Conservation (phyloP, 805 yeast genomes). For the Metschnikowia picachoensis region DNA sequence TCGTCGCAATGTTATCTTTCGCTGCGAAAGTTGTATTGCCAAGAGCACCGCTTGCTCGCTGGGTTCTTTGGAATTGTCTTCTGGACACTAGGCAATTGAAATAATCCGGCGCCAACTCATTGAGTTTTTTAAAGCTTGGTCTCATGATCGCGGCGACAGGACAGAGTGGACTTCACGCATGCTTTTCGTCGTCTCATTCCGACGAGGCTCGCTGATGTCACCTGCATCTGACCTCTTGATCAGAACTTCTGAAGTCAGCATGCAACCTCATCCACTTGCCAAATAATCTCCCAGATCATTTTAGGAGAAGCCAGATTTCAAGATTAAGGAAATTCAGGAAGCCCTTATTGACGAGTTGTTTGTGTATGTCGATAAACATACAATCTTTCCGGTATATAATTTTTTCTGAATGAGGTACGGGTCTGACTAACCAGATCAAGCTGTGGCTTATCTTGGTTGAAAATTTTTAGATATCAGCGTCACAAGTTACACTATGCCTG, state of each 20-base stretch:
- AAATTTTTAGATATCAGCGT: neutral
- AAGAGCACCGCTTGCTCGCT: slow-evolving; percentile 2
- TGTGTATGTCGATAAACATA: neutral
- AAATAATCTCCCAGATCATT: no score
- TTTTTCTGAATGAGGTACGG: slow-evolving; percentile 1
- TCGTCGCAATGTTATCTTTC: slow-evolving; percentile 78
- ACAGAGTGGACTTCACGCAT: no score
- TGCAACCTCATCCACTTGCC: no score
- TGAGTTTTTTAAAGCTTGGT: slow-evolving; percentile 5
- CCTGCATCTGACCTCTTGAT: neutral
- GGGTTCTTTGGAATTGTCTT: neutral
- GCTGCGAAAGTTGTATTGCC: slow-evolving; percentile 23
- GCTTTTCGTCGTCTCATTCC: no score
- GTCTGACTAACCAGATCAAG: slow-evolving; percentile 6
- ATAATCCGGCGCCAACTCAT: slow-evolving; percentile 4
- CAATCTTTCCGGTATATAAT: neutral
- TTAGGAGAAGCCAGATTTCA: no score
- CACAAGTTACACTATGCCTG: slow-evolving; percentile 11
- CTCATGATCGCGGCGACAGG: neutral
- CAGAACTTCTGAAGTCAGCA: no score
- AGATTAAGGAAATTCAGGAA: no score
- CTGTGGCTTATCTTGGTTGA: neutral
- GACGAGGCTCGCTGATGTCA: neutral
- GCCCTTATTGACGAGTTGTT: no score
- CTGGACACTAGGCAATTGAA: slow-evolving; percentile 13